These are phyloP conservation scores for Mortierella sp. DNA, from an alignment of 371 early-diverging fungal species.

Conservation along the genomic window DNA sequence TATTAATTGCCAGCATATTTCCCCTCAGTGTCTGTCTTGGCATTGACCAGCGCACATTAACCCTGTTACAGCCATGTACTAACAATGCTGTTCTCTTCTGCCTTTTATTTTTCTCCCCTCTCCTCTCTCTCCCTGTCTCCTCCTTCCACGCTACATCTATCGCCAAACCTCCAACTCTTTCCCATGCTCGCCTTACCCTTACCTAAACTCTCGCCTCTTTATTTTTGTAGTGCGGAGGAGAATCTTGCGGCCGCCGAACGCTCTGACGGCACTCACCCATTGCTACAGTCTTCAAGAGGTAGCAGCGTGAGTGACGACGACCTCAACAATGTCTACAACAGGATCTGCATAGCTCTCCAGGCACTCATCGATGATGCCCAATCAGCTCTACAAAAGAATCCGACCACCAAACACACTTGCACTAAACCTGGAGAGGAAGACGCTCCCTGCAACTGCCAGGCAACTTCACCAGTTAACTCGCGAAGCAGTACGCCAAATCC, in stretches of 20 bases:
- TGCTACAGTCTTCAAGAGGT: constrained; percentile 2
- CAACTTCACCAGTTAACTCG: neutral
- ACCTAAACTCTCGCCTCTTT: neutral
- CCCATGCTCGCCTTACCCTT: constrained; percentile 4
- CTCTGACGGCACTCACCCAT: constrained; percentile 8
- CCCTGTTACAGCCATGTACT: neutral
- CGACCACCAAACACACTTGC: constrained; percentile 8
- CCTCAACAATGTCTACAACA: constrained; percentile 36
- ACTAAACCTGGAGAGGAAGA: neutral
- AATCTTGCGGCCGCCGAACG: neutral
- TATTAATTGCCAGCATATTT: neutral
- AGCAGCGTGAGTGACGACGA: constrained; percentile 23
- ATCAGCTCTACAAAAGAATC: constrained; percentile 25
- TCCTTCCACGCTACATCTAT: neutral
- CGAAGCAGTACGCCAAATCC: neutral
- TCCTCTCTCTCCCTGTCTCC: neutral
- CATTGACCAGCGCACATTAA: constrained; percentile 7
- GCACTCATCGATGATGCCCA: constrained; percentile 41
- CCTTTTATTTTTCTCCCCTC: constrained; percentile 5
- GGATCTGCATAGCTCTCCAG: constrained; percentile 45
- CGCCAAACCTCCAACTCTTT: neutral
- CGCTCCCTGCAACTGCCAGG: neutral
- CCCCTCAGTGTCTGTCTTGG: neutral
- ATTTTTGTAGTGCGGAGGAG: constrained; percentile 7
- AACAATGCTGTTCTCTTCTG: neutral